Evolutionary conservation across 78 protist genomes (phyloP), one percentile per base, ranked within the genome.

Genomic region (Trichosphaerium sp.): DNA sequence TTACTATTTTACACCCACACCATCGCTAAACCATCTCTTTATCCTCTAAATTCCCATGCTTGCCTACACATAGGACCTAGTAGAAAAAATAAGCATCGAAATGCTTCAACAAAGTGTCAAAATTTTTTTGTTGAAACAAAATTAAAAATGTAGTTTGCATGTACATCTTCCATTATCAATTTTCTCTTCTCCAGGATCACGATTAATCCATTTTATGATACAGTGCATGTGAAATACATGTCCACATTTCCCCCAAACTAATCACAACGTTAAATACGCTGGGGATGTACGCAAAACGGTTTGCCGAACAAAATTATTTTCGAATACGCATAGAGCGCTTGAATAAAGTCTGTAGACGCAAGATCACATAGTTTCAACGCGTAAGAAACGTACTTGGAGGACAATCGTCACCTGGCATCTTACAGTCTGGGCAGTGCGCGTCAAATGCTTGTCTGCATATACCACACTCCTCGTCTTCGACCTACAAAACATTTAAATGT

Each of bases 171-270:
- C 80, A 73, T 73, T 73, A 73, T 62, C 65, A 73, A 47, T 62
- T n/a, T n/a, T n/a, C n/a, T n/a, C n/a, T n/a, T n/a, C n/a, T n/a
- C n/a, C n/a, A n/a, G n/a, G 52, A 52, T 73, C 65, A 58, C 78
- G 51, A 77, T 38, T 23, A 25, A 90, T 26, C 94, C 94, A 90
- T 71, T 75, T 77, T n/a, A 83, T 28, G 28, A 90, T 90, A 74
- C 94, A 90, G 67, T 86, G 92, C 76, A 85, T 80, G 69, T 90
- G 94, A 62, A 90, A 90, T 42, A 83, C 77, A 69, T 90, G 94
- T n/a, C 31, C 71, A 37, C 94, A 90, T 29, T 58, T 18, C 28
- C 94, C 94, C 80, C 75, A 74, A 11, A 83, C 85, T 69, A 43
- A 54, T 14, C 3, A 4, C 7, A 21, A 11, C 5, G 51, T 26